Conservation (phyloP, 2,329 filamentous ascomycete genomes). For the Penicillium griseofulvum region DNA sequence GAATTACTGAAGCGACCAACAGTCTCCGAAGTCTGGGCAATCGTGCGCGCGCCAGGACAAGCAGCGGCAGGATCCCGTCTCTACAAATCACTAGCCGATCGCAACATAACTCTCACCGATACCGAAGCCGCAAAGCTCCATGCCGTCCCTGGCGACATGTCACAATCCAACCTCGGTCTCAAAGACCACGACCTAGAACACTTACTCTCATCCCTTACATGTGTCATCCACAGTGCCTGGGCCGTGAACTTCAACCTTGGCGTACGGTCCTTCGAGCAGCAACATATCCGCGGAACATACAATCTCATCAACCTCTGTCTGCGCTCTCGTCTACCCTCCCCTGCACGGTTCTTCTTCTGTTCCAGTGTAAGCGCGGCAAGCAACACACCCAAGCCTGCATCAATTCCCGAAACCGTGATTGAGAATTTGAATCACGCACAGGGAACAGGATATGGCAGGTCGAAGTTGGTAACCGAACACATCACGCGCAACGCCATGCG, state of each 20-base stretch:
- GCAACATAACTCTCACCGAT: conserved; percentile 30
- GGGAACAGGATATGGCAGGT: conserved; percentile 44
- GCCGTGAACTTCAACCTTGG: conserved; percentile 63
- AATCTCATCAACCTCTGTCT: conserved; percentile 47
- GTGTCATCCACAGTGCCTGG: conserved; percentile 64
- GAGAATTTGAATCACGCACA: conserved; percentile 40
- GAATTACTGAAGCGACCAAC: conserved; percentile 38
- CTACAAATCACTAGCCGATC: conserved; percentile 41
- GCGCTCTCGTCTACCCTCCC: conserved; percentile 26
- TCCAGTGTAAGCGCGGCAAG: conserved; percentile 51
- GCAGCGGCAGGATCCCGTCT: conserved; percentile 47
- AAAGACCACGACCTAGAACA: conserved; percentile 39
- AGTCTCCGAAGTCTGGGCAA: conserved; percentile 53
- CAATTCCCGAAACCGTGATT: conserved; percentile 39
- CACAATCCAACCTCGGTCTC: conserved; percentile 51
- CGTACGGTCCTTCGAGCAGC: conserved; percentile 55
- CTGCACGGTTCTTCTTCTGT: conserved; percentile 50
- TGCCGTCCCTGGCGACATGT: conserved; percentile 50
- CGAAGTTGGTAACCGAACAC: conserved; percentile 41
- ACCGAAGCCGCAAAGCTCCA: conserved; percentile 40
- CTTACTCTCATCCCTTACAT: conserved; percentile 46
- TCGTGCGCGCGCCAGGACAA: conserved; percentile 49
- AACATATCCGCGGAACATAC: conserved; percentile 52
- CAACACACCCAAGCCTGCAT: conserved; percentile 28
- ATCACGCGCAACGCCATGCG: conserved; percentile 32